Percentiles rank a stretch among this genome's conserved stretches.
phyloP scores from a whole-genome alignment of 1,139 yeast species.

The Suhomyces taliae region DNA sequence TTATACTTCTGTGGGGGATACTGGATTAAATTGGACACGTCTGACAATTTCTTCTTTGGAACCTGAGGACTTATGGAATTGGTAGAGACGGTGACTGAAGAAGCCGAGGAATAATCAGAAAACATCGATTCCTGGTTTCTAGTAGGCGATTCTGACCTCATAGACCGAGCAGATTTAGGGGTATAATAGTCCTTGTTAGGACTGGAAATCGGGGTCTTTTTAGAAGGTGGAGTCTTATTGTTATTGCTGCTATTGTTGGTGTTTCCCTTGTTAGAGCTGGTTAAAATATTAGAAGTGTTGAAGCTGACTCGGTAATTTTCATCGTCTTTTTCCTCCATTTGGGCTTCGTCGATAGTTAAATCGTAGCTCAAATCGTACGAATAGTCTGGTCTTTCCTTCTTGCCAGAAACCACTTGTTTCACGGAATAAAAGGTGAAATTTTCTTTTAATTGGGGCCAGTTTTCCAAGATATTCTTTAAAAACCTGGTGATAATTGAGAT shows the following conservation, averaged over 20 bases:
- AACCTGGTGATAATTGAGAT: slow-evolving; percentile 52
- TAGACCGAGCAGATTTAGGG: slow-evolving; percentile 8
- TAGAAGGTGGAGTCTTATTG: background rate
- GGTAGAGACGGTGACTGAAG: slow-evolving; percentile 3
- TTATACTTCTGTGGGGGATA: slow-evolving; percentile 44
- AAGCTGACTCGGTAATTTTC: slow-evolving; percentile 16
- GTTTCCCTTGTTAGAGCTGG: slow-evolving; percentile 1
- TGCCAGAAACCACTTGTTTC: slow-evolving; percentile 24
- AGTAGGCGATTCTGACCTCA: slow-evolving; percentile 5
- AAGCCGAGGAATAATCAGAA: slow-evolving; percentile 7
- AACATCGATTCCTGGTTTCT: slow-evolving; percentile 9
- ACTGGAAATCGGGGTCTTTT: slow-evolving; percentile 9
- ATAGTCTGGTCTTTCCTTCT: slow-evolving; percentile 21
- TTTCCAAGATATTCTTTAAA: slow-evolving; percentile 47
- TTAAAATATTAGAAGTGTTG: slow-evolving; percentile 19
- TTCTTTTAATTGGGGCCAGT: slow-evolving; percentile 35
- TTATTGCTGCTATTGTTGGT: background rate
- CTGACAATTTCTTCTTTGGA: slow-evolving; percentile 15
- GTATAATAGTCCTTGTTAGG: slow-evolving; percentile 8
- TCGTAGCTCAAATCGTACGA: slow-evolving; percentile 35
- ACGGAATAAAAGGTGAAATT: slow-evolving; percentile 17
- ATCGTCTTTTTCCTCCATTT: slow-evolving; percentile 18
- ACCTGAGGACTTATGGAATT: background rate
- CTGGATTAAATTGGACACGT: slow-evolving; percentile 31
- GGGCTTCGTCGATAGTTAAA: slow-evolving; percentile 26